Conservation (phyloP, 768 basidiomycete species). For the Leucosporidium yakuticum region DNA sequence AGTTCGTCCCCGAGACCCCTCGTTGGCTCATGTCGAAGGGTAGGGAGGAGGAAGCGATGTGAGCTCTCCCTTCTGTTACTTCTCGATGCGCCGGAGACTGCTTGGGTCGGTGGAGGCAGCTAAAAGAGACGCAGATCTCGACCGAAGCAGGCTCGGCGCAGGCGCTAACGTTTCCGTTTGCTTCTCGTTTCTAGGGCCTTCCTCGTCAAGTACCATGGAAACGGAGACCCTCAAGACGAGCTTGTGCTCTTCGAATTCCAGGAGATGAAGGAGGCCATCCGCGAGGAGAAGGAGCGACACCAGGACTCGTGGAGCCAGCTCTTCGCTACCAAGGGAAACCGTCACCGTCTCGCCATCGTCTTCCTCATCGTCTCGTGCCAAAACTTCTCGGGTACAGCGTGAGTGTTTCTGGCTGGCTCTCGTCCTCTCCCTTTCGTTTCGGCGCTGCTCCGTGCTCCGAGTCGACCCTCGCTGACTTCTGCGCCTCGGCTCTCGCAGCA, state of each 20-base stretch:
- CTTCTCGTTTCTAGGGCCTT: too few species aligned
- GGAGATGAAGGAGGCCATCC: constrained; percentile 44
- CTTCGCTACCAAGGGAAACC: constrained; percentile 38
- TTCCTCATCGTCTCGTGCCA: constrained; percentile 4
- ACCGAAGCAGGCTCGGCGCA: too few species aligned
- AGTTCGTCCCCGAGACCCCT: constrained; percentile 1
- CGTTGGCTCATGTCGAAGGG: constrained; percentile 4
- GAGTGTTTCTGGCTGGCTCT: neutral
- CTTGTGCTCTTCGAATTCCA: constrained; percentile 46
- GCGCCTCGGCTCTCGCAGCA: neutral
- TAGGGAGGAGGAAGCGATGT: constrained; percentile 50
- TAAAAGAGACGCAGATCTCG: too few species aligned
- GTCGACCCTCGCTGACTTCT: neutral
- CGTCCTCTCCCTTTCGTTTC: neutral
- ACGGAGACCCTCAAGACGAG: constrained; percentile 53
- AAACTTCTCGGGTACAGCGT: neutral
- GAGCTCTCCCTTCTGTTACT: too few species aligned
- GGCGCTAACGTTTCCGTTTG: too few species aligned
- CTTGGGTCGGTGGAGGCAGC: too few species aligned
- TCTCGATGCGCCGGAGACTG: too few species aligned
- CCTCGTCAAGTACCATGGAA: constrained; percentile 80
- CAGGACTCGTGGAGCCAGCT: constrained; percentile 43
- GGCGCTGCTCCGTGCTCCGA: neutral
- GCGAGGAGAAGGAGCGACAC: constrained; percentile 40
- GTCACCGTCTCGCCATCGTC: constrained; percentile 38